Evolutionary conservation across 192 early-diverging fungal species (phyloP).

Genomic region (Podila epicladia): DNA sequence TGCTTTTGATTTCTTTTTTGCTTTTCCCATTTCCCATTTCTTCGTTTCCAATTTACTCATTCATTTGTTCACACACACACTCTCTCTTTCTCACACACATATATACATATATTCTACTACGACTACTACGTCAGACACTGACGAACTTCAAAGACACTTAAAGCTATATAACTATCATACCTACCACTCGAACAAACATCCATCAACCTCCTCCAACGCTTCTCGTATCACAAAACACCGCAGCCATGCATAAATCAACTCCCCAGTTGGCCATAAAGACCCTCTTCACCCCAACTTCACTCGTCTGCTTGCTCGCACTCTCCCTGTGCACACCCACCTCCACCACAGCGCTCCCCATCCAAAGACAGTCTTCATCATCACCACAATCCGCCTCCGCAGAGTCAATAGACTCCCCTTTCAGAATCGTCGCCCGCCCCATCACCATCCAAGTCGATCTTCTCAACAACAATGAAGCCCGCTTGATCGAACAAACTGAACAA

Average conservation of each 20-base stretch:
- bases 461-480: background rate
- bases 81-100: background rate
- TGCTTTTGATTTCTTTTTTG: background rate
- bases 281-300: conserved; percentile 24
- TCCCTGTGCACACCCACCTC: conserved; percentile 14
- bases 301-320: conserved; percentile 31
- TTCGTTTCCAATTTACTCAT: background rate
- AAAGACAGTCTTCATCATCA: background rate
- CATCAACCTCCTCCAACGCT: too few species aligned
- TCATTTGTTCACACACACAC: background rate
- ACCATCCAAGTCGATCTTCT: conserved; percentile 32
- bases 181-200: background rate
- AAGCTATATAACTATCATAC: background rate
- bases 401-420: conserved; percentile 22
- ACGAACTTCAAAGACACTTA: background rate
- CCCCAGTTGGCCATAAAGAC: conserved; percentile 26
- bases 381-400: conserved; percentile 4
- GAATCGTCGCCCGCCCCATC: conserved; percentile 32
- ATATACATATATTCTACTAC: background rate
- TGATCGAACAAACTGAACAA: conserved; percentile 15
- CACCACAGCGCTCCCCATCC: conserved; percentile 20
- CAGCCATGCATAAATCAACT: conserved; percentile 2
- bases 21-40: background rate
- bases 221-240: background rate
- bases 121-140: background rate